A percentile compares a stretch with the other conserved stretches of the same genome.
Conservation (phyloP, 176 grass and related monocot species). For the Ananas comosus region DNA sequence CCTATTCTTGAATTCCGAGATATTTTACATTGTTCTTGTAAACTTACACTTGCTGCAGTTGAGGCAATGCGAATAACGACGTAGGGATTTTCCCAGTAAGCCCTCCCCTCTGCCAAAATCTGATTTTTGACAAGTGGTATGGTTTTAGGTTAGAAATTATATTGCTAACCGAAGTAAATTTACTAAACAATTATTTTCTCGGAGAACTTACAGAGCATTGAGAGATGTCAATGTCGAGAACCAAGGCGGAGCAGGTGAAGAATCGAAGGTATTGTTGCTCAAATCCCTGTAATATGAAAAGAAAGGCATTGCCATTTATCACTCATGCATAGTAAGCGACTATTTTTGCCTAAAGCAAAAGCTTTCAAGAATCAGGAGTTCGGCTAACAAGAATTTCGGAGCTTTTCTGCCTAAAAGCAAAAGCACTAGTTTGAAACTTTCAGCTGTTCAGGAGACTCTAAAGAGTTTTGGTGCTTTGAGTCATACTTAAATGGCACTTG, state of each 20-base stretch:
- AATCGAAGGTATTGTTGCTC: constrained; percentile 45
- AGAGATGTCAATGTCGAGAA: constrained; percentile 32
- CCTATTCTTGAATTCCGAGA: neutral
- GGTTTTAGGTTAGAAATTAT: neutral
- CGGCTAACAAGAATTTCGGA: too few species aligned
- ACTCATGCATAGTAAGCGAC: neutral
- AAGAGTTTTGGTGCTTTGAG: too few species aligned
- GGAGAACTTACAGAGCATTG: constrained; percentile 41
- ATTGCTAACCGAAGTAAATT: neutral
- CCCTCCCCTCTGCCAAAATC: constrained; percentile 32
- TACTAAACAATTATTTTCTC: constrained; percentile 3
- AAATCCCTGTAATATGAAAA: constrained; percentile 33
- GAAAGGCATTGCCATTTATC: neutral
- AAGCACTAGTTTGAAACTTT: too few species aligned
- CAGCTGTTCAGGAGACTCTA: too few species aligned
- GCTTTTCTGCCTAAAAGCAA: too few species aligned
- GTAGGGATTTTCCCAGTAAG: constrained; percentile 45
- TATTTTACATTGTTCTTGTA: constrained; percentile 1
- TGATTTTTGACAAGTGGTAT: constrained; percentile 19
- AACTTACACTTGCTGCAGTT: constrained; percentile 64
- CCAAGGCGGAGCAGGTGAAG: constrained; percentile 40
- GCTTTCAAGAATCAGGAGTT: too few species aligned
- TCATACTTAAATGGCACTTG: too few species aligned
- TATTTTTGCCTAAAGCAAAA: neutral
- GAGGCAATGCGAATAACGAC: constrained; percentile 34